phyloP scores from a whole-genome alignment of 2,329 filamentous ascomycete species.

The Raffaelea albimanens region DNA sequence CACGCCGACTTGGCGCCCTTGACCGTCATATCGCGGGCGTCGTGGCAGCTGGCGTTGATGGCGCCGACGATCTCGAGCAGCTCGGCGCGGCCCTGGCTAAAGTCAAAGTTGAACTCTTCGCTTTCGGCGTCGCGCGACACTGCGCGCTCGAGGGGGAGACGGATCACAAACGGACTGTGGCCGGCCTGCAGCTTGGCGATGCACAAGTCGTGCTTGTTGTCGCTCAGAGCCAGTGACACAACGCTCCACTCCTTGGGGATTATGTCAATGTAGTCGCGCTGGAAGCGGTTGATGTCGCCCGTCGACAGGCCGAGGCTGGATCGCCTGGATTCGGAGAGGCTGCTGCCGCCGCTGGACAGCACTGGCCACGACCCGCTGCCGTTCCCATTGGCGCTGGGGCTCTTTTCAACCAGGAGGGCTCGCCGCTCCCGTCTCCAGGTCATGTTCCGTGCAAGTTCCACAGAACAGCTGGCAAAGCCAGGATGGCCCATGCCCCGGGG shows the following conservation, averaged over 20 bases:
- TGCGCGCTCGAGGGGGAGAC: conserved; percentile 75
- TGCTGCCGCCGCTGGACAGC: not conserved
- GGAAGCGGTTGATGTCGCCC: conserved; percentile 54
- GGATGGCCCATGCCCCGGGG: conserved; percentile 38
- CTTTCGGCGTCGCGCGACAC: conserved; percentile 59
- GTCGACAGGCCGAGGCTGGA: conserved; percentile 15
- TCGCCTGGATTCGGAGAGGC: no score
- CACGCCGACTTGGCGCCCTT: conserved; percentile 72
- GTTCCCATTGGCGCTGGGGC: conserved; percentile 16
- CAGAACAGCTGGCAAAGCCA: conserved; percentile 50
- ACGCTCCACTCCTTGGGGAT: conserved; percentile 78
- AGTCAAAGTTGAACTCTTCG: conserved; percentile 63
- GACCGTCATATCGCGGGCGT: conserved; percentile 57
- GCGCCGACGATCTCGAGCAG: conserved; percentile 72
- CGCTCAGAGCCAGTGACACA: conserved; percentile 75
- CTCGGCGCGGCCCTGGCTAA: conserved; percentile 68
- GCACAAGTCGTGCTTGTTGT: conserved; percentile 73
- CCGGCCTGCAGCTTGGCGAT: conserved; percentile 75
- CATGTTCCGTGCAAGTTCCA: conserved; percentile 62
- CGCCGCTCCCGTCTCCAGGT: conserved; percentile 57
- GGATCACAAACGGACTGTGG: conserved; percentile 73
- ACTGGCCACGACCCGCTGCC: not conserved
- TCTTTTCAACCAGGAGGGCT: conserved; percentile 37
- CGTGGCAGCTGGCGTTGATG: conserved; percentile 78
- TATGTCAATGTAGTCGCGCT: conserved; percentile 74